A percentile compares a stretch with the other conserved stretches of the same genome.
These are phyloP conservation scores for Kodamaea sp. DNA, from an alignment of 1,139 yeast species.

Conservation along the genomic window DNA sequence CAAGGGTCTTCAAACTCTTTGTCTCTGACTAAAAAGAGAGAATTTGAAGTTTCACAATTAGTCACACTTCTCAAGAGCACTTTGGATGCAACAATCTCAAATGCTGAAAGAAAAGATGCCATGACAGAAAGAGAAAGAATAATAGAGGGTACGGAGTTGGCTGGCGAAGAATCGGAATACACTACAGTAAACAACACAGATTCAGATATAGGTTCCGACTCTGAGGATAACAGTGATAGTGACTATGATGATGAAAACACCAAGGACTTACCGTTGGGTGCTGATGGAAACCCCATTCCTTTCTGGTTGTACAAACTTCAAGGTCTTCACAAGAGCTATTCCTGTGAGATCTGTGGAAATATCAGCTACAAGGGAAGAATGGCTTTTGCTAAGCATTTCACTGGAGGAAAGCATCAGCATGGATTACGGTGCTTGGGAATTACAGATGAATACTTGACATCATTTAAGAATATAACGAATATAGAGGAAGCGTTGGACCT, in stretches of 20 bases:
- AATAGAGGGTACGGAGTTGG: conserved; percentile 43
- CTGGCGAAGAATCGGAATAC: conserved; percentile 40
- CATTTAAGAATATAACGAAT: conserved; percentile 64
- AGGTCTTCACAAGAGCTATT: conserved; percentile 72
- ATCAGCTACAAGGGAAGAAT: conserved; percentile 70
- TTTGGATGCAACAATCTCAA: conserved; percentile 53
- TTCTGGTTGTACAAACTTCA: conserved; percentile 89
- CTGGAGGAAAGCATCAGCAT: conserved; percentile 64
- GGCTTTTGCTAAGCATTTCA: conserved; percentile 73
- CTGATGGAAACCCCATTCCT: conserved; percentile 92
- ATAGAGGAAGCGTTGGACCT: conserved; percentile 70
- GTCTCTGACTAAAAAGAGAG: neutral
- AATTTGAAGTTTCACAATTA: conserved; percentile 18
- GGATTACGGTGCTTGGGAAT: conserved; percentile 81
- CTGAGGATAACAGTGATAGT: conserved; percentile 29
- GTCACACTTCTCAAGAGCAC: conserved; percentile 34
- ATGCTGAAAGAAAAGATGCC: conserved; percentile 66
- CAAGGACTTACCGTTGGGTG: conserved; percentile 73
- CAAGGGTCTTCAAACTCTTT: neutral
- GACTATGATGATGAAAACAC: conserved; percentile 25
- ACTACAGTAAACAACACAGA: conserved; percentile 23
- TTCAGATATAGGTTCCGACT: conserved; percentile 20
- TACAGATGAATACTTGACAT: conserved; percentile 31
- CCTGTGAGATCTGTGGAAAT: conserved; percentile 90
- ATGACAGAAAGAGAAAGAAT: conserved; percentile 74